Evolutionary conservation across 2,329 filamentous ascomycete genomes (phyloP), one percentile per base, ranked within the genome.

Genomic region (Trichophyton verrucosum): DNA sequence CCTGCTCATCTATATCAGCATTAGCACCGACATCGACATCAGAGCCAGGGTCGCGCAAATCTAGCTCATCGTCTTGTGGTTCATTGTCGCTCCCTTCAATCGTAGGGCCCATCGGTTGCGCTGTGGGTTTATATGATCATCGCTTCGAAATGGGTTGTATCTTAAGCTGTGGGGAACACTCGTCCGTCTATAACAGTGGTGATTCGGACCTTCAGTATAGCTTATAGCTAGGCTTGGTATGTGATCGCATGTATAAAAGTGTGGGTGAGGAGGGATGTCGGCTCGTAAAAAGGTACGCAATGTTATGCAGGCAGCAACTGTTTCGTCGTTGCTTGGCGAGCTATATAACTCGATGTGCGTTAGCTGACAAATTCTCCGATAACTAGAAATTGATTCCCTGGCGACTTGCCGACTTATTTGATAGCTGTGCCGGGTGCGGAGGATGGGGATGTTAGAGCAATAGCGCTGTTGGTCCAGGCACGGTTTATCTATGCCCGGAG

Each of bases 51-150:
- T 76, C 71, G 63, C 75, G 73, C 59, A 60, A 58, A 22, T 73
- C 76, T 65, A 74, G 69, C 68, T 74, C 74, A 71, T 80, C 75
- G 70, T 81, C 78, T 71, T 84, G 79, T 76, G 77, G 81, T 77
- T 82, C 81, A 74, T 80, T 80, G 73, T 83, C 78, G 74, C 76
- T 82, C 78, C 81, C 81, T 78, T 79, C 79, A 74, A 79, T 80
- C 79, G 79, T 82, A 78, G 82, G 84, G 83, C 83, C 87, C 86
- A 88, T 88, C 78, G 78, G 81, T 79, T 74, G 75, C 70, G 71
- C 68, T 74, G 75, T 70, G 71, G 68, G 70, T 42, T 69, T 69
- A 71, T 74, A 75, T 74, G 72, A 74, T 75, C 81, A 83, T 83
- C 71, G 76, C 80, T 81, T 74, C 69, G 71, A 69, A 49, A 27